Evolutionary conservation across 1,284 basidiomycete genomes (phyloP).

Genomic region (Inonotus obliquus): DNA sequence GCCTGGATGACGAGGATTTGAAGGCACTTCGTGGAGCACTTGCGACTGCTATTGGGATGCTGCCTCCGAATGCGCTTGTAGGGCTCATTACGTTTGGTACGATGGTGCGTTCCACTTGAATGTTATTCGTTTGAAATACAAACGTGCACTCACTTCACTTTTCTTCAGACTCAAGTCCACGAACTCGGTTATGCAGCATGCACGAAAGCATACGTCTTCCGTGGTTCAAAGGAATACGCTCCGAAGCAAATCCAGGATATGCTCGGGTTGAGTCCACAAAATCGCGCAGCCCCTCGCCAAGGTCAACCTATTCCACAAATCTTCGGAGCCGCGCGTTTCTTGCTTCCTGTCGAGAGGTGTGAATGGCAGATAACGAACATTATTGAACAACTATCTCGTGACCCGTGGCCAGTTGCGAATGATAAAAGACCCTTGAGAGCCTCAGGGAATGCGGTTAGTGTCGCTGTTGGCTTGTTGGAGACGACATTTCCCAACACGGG

Average conservation of each 20-base stretch:
- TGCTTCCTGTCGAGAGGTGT: constrained; percentile 89
- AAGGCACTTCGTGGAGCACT: constrained; percentile 92
- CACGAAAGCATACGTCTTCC: constrained; percentile 98
- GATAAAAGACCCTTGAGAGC: constrained; percentile 95
- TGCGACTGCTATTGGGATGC: constrained; percentile 87
- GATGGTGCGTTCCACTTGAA: constrained; percentile 59
- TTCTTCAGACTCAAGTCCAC: constrained; percentile 87
- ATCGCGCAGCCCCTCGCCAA: constrained; percentile 76
- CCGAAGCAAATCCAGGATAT: constrained; percentile 99
- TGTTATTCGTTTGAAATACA: not conserved
- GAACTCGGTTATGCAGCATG: constrained; percentile 97
- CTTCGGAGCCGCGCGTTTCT: constrained; percentile 88
- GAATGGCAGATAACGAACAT: constrained; percentile 97
- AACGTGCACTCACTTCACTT: not conserved
- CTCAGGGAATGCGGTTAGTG: constrained; percentile 91
- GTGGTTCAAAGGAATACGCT: constrained; percentile 97
- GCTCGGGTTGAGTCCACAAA: constrained; percentile 82
- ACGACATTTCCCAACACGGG: constrained; percentile 96
- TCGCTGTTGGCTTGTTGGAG: constrained; percentile 95
- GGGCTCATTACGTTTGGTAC: constrained; percentile 96
- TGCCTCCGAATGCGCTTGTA: constrained; percentile 92
- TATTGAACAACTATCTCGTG: constrained; percentile 83
- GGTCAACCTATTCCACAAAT: constrained; percentile 85
- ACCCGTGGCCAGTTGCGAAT: constrained; percentile 97
- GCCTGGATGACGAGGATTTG: constrained; percentile 93